Base-by-base conservation (phyloP, 345 rosid genomes). In the Cochlearia excelsa region DNA sequence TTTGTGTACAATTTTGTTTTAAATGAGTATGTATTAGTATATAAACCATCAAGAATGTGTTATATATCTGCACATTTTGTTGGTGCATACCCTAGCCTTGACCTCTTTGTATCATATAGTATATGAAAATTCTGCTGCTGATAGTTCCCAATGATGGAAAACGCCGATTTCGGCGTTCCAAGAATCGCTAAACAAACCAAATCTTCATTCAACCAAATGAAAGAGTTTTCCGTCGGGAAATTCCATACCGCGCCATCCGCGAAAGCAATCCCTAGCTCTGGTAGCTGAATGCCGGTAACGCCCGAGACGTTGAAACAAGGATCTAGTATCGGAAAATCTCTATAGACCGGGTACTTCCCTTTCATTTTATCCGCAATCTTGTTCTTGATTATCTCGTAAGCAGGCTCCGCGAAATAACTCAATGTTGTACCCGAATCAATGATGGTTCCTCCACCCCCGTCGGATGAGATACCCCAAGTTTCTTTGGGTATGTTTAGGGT, bases 231-330 rank as follows among this genome's bases (percentile, higher is more conserved):
- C 0, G 78, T 82, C 0, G 99, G 99, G 76, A 92, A 92, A 51
- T 83, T 80, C 99, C 99, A 92, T 29, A 83, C 63, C 0, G 89
- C 97, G 3, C 95, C 97, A 49, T 92, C 97, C 9, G 66, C 58
- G 44, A 92, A 92, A 29, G 40, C 51, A 31, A 92, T 84, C 26
- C 80, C 80, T 1, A 92, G 91, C 44, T 83, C 85, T 0, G 99
- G 99, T 46, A 92, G 55, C 43, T 83, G 82, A 26, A 75, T 28
- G 8, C 78, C 83, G 26, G 80, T 64, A 2, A 78, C 69, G 3
- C 97, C 97, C 4, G 97, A 82, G 7, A 92, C 78, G 34, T 92
- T 92, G 78, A 88, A 92, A 42, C 99, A 92, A 37, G 95, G 98
- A 54, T 86, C 76, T 46, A 92, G 41, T 4, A 84, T 29, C 4